These are phyloP conservation scores for Phyllosticta citribraziliensis DNA, from an alignment of 2,329 filamentous ascomycete genomes.

Conservation along the genomic window DNA sequence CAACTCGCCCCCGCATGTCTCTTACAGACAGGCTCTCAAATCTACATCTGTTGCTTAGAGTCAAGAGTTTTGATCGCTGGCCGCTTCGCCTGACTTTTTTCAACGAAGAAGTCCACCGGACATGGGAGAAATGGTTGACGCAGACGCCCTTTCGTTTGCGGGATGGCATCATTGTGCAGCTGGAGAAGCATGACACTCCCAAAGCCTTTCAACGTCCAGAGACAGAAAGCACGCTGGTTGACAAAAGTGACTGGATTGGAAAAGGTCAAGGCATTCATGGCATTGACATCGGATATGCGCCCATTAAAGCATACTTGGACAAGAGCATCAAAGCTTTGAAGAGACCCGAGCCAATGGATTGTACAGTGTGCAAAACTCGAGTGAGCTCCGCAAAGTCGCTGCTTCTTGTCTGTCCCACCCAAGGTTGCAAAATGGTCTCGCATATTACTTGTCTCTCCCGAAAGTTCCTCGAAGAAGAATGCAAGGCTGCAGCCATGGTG, in stretches of 20 bases:
- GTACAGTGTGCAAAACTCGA: conserved; percentile 39
- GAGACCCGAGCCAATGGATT: conserved; percentile 23
- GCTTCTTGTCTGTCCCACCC: conserved; percentile 42
- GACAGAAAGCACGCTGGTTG: conserved; percentile 10
- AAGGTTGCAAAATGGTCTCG: conserved; percentile 38
- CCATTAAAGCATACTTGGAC: conserved; percentile 40
- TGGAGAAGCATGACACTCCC: conserved; percentile 33
- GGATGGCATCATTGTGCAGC: conserved; percentile 42
- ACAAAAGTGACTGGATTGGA: conserved; percentile 14
- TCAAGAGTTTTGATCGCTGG: conserved; percentile 73
- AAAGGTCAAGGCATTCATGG: conserved; percentile 27
- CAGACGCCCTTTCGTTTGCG: conserved; percentile 25
- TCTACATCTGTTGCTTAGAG: conserved; percentile 68
- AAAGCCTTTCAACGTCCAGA: background rate
- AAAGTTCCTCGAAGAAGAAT: conserved; percentile 38
- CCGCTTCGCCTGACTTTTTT: conserved; percentile 77
- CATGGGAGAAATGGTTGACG: conserved; percentile 49
- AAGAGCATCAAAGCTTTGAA: conserved; percentile 34
- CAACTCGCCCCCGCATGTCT: conserved; percentile 48
- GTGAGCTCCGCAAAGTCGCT: conserved; percentile 31
- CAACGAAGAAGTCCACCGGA: conserved; percentile 53
- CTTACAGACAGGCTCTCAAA: conserved; percentile 66
- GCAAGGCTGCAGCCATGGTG: conserved; percentile 40
- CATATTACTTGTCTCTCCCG: conserved; percentile 49
- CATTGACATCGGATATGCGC: conserved; percentile 45